Evolutionary conservation across 345 rosid species (phyloP), one percentile per base, ranked within the genome.

Genomic region (Pelargonium nanum): DNA sequence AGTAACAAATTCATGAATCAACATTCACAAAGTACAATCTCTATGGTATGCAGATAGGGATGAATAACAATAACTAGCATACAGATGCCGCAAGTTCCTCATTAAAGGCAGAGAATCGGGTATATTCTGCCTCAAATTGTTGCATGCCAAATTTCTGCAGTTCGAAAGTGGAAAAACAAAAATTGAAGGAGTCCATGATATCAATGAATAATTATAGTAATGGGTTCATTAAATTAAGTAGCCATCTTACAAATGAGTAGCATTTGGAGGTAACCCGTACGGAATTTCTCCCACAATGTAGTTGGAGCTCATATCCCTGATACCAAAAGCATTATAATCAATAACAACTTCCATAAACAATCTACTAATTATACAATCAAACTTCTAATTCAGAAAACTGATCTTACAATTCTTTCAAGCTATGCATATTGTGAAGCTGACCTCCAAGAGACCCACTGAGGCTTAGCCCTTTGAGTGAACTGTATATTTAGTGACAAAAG

Each of bases 251-350:
- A 93, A 60, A 57, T 81, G 85, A 59, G 94, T 83, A 64, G 70
- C 84, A 71, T 87, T 87, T 40, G 91, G 86, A 19, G 99, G 99
- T 63, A 92, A 73, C 55, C 69, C 72, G 52, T 65, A 61, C 7
- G 99, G 97, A 67, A 92, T 85, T 73, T 82, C 89, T 69, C 94
- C 99, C 53, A 21, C 51, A 45, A 92, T 68, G 65, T 61, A 51
- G 58, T 92, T 92, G 70, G 73, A 78, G 82, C 95, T 87, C 53
- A 87, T 60, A 80, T 93, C 99, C 77, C 99, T 89, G 57, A 57
- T 1, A 40, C 48, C 9, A 70, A 55, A 65, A 63, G 28, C 22
- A 17, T 12, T 28, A 60, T 21, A 53, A 21, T 57, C 28, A 26
- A 32, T 17, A 52, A 32, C 62, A 66, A 24, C 30, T 66, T 24